These are phyloP conservation scores for Cinnamomum micranthum DNA, from an alignment of 164 flowering plant species.

Conservation along the genomic window DNA sequence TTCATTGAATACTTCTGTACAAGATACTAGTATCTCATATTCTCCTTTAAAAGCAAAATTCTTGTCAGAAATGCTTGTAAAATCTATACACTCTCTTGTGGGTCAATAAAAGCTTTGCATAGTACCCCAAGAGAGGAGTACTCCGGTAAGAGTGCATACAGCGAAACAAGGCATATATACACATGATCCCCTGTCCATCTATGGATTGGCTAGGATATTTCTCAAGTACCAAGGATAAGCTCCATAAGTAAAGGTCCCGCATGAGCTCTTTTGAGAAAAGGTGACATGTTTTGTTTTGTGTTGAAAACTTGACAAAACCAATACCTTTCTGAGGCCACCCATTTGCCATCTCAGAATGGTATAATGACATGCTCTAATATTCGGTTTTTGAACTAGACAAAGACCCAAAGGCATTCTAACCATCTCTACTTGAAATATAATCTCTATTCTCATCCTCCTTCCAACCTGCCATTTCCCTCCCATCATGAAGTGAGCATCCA, in stretches of 20 bases:
- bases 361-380: neutral
- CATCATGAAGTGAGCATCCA: neutral
- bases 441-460: constrained; percentile 5
- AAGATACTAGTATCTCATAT: too few relatives aligned
- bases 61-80: too few relatives aligned
- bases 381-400: neutral
- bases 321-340: neutral
- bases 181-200: neutral
- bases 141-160: neutral
- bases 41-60: too few relatives aligned
- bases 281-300: neutral
- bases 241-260: neutral
- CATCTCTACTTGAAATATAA: neutral
- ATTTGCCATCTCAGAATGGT: neutral
- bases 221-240: too few relatives aligned
- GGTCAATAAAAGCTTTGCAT: neutral
- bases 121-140: neutral
- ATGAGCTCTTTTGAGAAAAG: neutral
- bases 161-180: neutral
- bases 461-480: constrained; percentile 7
- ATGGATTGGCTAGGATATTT: too few relatives aligned
- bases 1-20: too few relatives aligned
- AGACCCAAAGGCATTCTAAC: neutral
- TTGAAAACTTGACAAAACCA: neutral
- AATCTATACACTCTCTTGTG: neutral